phyloP scores from a whole-genome alignment of 768 basidiomycete genomes.

The Pisolithus albus region DNA sequence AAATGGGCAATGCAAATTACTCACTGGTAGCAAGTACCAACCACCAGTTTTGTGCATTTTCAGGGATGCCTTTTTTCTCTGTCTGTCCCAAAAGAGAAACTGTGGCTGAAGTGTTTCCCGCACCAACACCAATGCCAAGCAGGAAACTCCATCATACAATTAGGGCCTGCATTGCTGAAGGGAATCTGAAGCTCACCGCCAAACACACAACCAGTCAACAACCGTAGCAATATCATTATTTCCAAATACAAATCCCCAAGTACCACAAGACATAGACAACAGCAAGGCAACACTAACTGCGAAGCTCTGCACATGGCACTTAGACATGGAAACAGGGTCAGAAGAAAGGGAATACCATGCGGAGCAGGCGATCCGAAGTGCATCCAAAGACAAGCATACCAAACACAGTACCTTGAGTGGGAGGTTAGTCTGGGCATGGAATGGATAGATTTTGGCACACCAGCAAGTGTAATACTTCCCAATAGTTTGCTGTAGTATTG shows the following conservation, averaged over 20 bases:
- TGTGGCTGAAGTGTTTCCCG: conserved; percentile 85
- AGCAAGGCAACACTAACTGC: conserved; percentile 78
- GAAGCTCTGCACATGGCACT: conserved; percentile 47
- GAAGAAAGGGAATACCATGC: conserved; percentile 56
- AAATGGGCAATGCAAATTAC: conserved; percentile 13
- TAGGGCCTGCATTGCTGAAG: background rate
- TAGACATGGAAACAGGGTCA: background rate
- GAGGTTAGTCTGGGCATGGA: conserved; percentile 41
- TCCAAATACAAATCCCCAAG: conserved; percentile 42
- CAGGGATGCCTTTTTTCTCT: conserved; percentile 71
- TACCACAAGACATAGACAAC: conserved; percentile 63
- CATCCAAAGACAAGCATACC: conserved; percentile 82
- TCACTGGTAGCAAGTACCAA: conserved; percentile 85
- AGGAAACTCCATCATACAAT: conserved; percentile 50
- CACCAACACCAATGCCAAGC: conserved; percentile 82
- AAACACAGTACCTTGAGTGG: conserved; percentile 70
- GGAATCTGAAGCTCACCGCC: conserved; percentile 39
- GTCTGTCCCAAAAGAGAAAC: conserved; percentile 87
- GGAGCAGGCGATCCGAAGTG: conserved; percentile 78
- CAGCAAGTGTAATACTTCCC: conserved; percentile 70
- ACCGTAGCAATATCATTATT: conserved; percentile 46
- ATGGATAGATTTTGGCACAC: conserved; percentile 37
- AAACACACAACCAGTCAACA: conserved; percentile 60
- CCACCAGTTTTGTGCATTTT: conserved; percentile 79
- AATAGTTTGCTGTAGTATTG: conserved; percentile 60